Evolutionary conservation across 495 filamentous ascomycete genomes (phyloP), one percentile per base, ranked within the genome.

Genomic region (Penicillium mononematosum): DNA sequence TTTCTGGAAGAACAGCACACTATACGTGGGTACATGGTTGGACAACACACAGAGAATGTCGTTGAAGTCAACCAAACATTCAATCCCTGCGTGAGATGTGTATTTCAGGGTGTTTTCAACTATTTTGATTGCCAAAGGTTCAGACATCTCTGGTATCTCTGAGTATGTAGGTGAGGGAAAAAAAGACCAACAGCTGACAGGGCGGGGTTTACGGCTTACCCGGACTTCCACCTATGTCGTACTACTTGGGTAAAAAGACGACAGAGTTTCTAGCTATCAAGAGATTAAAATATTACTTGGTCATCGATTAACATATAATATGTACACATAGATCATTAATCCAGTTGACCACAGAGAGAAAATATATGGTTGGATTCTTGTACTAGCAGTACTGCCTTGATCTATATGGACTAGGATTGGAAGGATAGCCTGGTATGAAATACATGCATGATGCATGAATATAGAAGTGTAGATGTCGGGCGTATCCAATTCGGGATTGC

Each of bases 21-120:
- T 68, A 69, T 34, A 19, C 44, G 29, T 45, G 24, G 46, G 8
- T 10, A 10, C 34, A 25, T 36, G 39, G 16, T 46, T 38, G 10
- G 64, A 59, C 29, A 71, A 20, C 24, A 72, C 52, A 31, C 69
- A 68, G 16, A 76, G 27, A 58, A 76, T 74, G 48, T 71, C 57
- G 17, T 62, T 45, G 32, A 66, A 46, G n/a, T 64, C 45, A 45
- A 76, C 55, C 9, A 9, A 48, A 4, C 58, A 45, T 36, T 68
- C 56, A 9, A 16, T n/a, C 4, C 60, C 63, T 25, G 61, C 29
- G 9, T 43, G n/a, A 22, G 50, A 50, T 6, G 17, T 53, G 59
- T 63, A 73, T 20, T 58, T 54, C 20, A 74, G 34, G 19, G 32
- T 19, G 16, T 53, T 46, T 16, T 25, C 63, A 16, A 45, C 29